phyloP scores from a whole-genome alignment of 331 rosid species.

The Spiraea crenata region DNA sequence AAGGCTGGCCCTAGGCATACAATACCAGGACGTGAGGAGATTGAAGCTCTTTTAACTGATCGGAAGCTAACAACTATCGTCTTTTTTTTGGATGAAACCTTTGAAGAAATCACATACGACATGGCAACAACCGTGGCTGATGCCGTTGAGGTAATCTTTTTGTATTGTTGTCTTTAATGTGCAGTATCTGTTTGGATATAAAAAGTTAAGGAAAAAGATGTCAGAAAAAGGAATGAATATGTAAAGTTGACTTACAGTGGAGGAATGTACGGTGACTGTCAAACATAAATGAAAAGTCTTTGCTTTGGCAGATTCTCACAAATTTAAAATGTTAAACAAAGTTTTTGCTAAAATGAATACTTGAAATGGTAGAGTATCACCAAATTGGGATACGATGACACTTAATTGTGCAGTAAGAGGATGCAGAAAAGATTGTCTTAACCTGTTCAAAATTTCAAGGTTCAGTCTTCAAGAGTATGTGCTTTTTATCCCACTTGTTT shows the following conservation, averaged over 20 bases:
- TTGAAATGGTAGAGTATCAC: not conserved
- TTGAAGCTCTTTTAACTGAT: slow-evolving; percentile 79
- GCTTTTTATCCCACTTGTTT: not conserved
- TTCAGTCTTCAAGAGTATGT: not conserved
- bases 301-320: not conserved
- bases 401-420: not conserved
- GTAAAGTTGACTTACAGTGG: not conserved
- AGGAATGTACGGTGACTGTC: not conserved
- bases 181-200: slow-evolving; percentile 9
- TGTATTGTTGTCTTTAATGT: slow-evolving; percentile 17
- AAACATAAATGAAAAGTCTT: not conserved
- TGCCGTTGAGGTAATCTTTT: slow-evolving; percentile 75
- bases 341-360: not conserved
- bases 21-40: slow-evolving; percentile 89
- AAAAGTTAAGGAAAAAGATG: not conserved
- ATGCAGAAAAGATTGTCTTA: not conserved
- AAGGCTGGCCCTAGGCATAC: slow-evolving; percentile 95
- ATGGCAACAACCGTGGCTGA: slow-evolving; percentile 93
- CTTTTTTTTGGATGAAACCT: slow-evolving; percentile 90
- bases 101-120: slow-evolving; percentile 90
- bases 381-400: not conserved
- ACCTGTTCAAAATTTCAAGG: not conserved
- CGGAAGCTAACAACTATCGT: slow-evolving; percentile 89
- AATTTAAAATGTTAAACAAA: not conserved
- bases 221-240: not conserved